These are phyloP conservation scores for Physaria fendleri DNA, from an alignment of 345 rosid species.

Conservation along the genomic window DNA sequence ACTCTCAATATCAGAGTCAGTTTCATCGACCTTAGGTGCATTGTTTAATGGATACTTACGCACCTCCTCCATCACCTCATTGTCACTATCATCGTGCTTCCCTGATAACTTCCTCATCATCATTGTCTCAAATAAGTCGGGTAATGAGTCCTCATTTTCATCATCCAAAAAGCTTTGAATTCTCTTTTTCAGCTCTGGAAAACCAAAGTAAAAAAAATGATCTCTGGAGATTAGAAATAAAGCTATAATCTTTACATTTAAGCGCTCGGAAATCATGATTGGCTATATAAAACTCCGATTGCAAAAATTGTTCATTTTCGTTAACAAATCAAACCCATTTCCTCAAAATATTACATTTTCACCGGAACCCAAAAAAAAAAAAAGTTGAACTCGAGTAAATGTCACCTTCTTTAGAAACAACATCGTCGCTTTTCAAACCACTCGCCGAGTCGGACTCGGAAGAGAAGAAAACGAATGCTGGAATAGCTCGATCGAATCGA, in stretches of 20 bases:
- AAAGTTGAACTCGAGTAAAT: not conserved
- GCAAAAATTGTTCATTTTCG: not conserved
- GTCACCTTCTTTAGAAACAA: conserved; percentile 40
- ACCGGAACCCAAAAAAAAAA: not conserved
- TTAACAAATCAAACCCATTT: not conserved
- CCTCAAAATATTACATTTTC: not conserved
- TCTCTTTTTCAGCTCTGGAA: conserved; percentile 51
- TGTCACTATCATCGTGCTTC: conserved; percentile 50
- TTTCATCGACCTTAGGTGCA: not conserved
- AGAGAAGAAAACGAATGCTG: conserved; percentile 33
- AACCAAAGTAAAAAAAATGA: not conserved
- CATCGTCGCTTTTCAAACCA: conserved; percentile 12
- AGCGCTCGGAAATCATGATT: not conserved
- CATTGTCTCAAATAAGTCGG: conserved; percentile 52
- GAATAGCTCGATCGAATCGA: not conserved
- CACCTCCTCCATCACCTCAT: conserved; percentile 42
- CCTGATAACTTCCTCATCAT: conserved; percentile 60
- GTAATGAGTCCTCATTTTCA: conserved; percentile 53
- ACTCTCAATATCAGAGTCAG: conserved; percentile 16
- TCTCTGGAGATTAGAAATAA: not conserved
- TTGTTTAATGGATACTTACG: conserved; percentile 13
- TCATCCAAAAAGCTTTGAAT: conserved; percentile 40
- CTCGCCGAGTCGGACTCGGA: conserved; percentile 21
- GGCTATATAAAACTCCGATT: not conserved
- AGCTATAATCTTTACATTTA: not conserved